Percentiles rank a stretch among this genome's conserved stretches.
Conservation (phyloP, 306 rosid species). For the Alnus glutinosa region DNA sequence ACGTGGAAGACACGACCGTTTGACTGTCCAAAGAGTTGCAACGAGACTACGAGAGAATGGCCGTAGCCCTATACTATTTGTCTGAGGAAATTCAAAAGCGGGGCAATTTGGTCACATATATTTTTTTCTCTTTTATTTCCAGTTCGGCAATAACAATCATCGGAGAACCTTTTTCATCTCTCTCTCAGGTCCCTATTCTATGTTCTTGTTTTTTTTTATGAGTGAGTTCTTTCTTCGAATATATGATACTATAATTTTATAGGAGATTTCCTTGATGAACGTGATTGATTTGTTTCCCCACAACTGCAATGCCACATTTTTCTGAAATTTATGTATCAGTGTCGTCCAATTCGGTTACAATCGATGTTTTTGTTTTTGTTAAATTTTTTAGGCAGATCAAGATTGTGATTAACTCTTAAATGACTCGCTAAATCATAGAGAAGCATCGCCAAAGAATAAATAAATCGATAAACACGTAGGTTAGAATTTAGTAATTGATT, state of each 20-base stretch:
- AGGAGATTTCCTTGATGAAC: background rate
- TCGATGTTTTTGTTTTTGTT: background rate
- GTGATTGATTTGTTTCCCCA: background rate
- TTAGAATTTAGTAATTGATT: background rate
- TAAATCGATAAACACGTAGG: background rate
- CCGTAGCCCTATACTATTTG: too few relatives aligned
- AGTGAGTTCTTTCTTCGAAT: conserved; percentile 10
- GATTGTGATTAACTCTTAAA: background rate
- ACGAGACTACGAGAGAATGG: too few relatives aligned
- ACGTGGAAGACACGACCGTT: too few relatives aligned
- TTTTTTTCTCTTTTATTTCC: background rate
- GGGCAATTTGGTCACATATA: conserved; percentile 38
- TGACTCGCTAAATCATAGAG: background rate
- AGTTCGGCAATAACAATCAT: background rate
- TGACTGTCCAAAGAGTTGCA: too few relatives aligned
- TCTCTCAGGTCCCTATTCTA: conserved; percentile 5
- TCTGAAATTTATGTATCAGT: conserved; percentile 4
- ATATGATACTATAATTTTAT: background rate
- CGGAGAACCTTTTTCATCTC: background rate
- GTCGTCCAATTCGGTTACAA: background rate
- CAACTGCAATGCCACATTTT: background rate
- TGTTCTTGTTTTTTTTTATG: background rate
- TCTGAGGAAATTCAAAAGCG: conserved; percentile 10
- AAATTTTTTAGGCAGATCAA: background rate
- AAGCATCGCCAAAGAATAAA: background rate